Percentiles rank a stretch among this genome's conserved stretches.
phyloP scores from a whole-genome alignment of 1,284 basidiomycete species.

The Cystobasidium sp. region DNA sequence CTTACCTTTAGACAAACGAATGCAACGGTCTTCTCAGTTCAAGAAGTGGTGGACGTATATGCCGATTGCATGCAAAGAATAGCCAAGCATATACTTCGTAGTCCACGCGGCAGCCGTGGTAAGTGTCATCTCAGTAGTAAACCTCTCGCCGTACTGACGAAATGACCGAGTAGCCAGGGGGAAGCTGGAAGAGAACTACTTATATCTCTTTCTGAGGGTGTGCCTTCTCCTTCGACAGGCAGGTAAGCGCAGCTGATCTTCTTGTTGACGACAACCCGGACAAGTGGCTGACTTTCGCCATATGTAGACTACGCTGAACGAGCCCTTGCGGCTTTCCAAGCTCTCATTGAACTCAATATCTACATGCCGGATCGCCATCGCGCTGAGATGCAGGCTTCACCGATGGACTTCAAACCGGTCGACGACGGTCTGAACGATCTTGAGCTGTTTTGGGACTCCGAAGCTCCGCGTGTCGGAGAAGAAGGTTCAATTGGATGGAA shows the following conservation, averaged over 20 bases:
- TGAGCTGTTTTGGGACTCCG: conserved; percentile 62
- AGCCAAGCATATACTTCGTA: conserved; percentile 58
- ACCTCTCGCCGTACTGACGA: conserved; percentile 4
- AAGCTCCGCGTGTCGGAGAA: conserved; percentile 61
- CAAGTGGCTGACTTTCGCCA: background rate
- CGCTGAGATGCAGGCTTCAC: conserved; percentile 5
- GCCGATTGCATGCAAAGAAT: conserved; percentile 48
- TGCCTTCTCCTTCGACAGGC: conserved; percentile 73
- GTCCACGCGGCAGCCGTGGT: conserved; percentile 62
- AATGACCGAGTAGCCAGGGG: conserved; percentile 58
- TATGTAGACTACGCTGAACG: conserved; percentile 60
- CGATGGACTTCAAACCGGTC: conserved; percentile 28
- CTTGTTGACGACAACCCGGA: background rate
- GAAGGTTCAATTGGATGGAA: conserved; percentile 59
- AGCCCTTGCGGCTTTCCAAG: conserved; percentile 61
- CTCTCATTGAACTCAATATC: conserved; percentile 61
- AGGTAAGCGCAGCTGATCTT: conserved; percentile 62
- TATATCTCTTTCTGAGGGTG: conserved; percentile 63
- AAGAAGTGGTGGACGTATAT: conserved; percentile 48
- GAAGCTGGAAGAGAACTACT: conserved; percentile 65
- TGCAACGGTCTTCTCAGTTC: conserved; percentile 48
- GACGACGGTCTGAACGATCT: conserved; percentile 55
- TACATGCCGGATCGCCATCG: conserved; percentile 52
- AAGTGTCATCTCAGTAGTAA: conserved; percentile 59
- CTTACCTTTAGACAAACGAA: conserved; percentile 50